Percentiles rank a stretch among this genome's conserved stretches.
phyloP scores from a whole-genome alignment of 208 protist genomes.

The Balamuthia mandrillaris region DNA sequence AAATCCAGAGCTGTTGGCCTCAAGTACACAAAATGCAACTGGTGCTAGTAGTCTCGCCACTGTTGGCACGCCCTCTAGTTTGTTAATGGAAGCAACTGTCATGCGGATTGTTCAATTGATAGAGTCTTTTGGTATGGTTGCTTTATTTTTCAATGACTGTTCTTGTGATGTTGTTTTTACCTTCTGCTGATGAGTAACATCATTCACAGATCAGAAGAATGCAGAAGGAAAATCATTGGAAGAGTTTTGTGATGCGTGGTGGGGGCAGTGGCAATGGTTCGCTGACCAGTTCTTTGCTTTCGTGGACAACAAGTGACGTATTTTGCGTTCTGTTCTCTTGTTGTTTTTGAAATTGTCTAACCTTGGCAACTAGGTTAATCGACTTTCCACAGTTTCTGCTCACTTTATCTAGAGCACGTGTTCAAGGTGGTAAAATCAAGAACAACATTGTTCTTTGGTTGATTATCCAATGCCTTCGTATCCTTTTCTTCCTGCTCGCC shows the following conservation, averaged over 20 bases:
- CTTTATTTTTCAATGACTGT: neutral
- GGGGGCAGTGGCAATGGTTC: conserved; percentile 27
- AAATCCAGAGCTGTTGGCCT: no score
- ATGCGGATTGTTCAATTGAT: neutral
- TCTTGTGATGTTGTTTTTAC: neutral
- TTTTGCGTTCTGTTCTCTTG: neutral
- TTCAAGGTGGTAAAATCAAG: neutral
- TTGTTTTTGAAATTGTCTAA: neutral
- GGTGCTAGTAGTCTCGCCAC: no score
- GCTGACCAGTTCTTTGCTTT: conserved; percentile 1
- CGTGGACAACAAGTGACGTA: neutral
- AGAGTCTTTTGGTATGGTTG: neutral
- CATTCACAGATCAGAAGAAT: neutral
- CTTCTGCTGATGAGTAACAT: neutral
- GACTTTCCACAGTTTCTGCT: conserved; percentile 19
- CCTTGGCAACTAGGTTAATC: neutral
- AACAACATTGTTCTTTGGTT: conserved; percentile 3
- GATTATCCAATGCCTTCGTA: conserved; percentile 18
- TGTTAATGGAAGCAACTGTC: neutral
- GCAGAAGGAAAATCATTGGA: neutral
- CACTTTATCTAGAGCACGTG: neutral
- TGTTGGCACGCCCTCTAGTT: no score
- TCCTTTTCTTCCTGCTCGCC: no score
- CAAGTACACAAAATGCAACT: no score
- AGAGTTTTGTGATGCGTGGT: conserved; percentile 22